Evolutionary conservation across 768 basidiomycete species (phyloP), one percentile per base, ranked within the genome.

Genomic region (Phanerochaete sordida): DNA sequence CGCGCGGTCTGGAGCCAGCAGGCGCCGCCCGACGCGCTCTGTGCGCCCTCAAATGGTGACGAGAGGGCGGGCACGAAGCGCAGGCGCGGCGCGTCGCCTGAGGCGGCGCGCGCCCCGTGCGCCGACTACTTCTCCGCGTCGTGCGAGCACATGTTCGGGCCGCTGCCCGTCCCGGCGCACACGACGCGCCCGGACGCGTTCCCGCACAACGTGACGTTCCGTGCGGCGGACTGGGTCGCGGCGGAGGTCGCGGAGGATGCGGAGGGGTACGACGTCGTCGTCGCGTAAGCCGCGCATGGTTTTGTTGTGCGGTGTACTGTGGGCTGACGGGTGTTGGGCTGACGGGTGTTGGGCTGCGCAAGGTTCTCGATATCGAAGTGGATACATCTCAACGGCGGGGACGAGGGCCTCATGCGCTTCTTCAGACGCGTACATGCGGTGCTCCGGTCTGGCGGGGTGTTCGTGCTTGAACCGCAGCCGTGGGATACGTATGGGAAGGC

Each of bases 291-390:
- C 21, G n/a, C n/a, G n/a, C n/a, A n/a, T n/a, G n/a, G n/a, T n/a
- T n/a, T n/a, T n/a, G n/a, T n/a, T n/a, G n/a, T 31, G 6, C 19
- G 3, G 60, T 52, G 44, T 57, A 45, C 8, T 28, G 13, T 28
- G 12, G 12, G 13, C 33, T 28, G 16, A 19, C 23, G 26, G 21
- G 3, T 52, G 46, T 30, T 39, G 5, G 2, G 45, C 23, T 21
- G 5, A 26, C 24, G 21, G 5, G 15, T n/a, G 37, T 23, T 28
- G 43, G 3, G 3, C 19, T 59, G 47, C 7, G 24, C 35, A 68
- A 94, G 92, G 1, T 85, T 96, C 64, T 95, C 93, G 0, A 74
- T 95, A 46, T 84, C 93, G 0, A 96, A 95, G 73, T 96, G 94
- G 94, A 91, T 95, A 30, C 94, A 96, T 71, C 76, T 96, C 11